phyloP scores from a whole-genome alignment of 768 basidiomycete species.

The Pisolithus microcarpus region DNA sequence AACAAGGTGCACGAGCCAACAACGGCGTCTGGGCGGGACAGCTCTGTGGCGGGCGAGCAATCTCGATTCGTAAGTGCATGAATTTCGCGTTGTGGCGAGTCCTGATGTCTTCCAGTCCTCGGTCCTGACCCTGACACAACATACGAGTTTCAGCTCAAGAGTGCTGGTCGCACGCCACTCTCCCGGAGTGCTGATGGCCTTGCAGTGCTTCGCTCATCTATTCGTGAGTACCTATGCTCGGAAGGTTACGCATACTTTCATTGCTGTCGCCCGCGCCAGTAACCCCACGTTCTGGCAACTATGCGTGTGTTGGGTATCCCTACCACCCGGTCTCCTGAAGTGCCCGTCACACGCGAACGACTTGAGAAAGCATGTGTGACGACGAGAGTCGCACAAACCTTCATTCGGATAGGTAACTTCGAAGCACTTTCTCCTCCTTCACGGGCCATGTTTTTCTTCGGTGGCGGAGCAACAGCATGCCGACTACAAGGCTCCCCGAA shows the following conservation, averaged over 20 bases:
- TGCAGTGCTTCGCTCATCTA: slow-evolving; percentile 89
- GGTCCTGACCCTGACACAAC: slow-evolving; percentile 45
- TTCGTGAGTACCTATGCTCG: slow-evolving; percentile 88
- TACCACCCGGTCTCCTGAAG: slow-evolving; percentile 75
- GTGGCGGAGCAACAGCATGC: slow-evolving; percentile 70
- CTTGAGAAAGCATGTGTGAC: slow-evolving; percentile 66
- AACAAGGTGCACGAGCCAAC: too few relatives aligned
- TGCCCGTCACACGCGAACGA: slow-evolving; percentile 72
- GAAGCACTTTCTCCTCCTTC: slow-evolving; percentile 75
- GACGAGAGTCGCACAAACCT: slow-evolving; percentile 81
- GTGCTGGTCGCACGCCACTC: slow-evolving; percentile 70
- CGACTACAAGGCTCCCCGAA: slow-evolving; percentile 66
- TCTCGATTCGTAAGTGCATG: slow-evolving; percentile 58
- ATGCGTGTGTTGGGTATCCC: slow-evolving; percentile 81
- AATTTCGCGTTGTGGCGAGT: neutral
- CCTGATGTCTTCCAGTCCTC: slow-evolving; percentile 43
- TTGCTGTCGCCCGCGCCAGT: neutral
- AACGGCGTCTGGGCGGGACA: slow-evolving; percentile 94
- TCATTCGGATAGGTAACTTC: slow-evolving; percentile 88
- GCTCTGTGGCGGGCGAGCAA: slow-evolving; percentile 94
- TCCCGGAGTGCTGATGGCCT: slow-evolving; percentile 89
- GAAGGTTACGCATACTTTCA: slow-evolving; percentile 48
- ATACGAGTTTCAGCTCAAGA: slow-evolving; percentile 92
- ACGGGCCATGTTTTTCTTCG: slow-evolving; percentile 52
- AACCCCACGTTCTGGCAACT: slow-evolving; percentile 42